Evolutionary conservation across 2,329 filamentous ascomycete species (phyloP), one percentile per base, ranked within the genome.

Genomic region (Calonectria multiphialidica): DNA sequence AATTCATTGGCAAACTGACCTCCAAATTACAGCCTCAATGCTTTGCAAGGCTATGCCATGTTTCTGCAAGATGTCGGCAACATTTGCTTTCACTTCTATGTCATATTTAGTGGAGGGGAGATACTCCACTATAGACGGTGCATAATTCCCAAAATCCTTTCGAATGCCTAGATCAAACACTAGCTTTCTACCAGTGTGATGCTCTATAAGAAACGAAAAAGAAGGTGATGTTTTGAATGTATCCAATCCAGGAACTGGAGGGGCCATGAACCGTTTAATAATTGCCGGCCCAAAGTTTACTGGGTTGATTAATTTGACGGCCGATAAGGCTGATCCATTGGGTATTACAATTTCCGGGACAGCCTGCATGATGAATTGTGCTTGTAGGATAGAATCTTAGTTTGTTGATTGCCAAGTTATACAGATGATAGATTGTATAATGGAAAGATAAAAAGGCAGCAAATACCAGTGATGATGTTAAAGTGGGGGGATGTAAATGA

Each of bases 251-350:
- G 82, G 81, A 1, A 85, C 81, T 5, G 79, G 74, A 1, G 84
- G 84, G 2, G 76, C 82, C 83, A 85, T 85, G 65, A 85, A 85
- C 8, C 84, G 77, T 4, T 82, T 73, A 10, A 85, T 72, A 28
- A 84, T 80, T 6, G 84, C 81, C 4, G 84, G 84, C 0, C 84
- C 83, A 66, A 85, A 85, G 35, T 84, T 84, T 25, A 83, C 82
- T 0, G 84, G 79, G 55, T 84, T 84, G 33, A 85, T 84, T 45
- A 85, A 74, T 68, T 76, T 82, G 25, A 83, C 80, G 1, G 70
- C 78, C n/a, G 64, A 21, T 1, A 75, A 28, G 2, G 49, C 63
- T 21, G 73, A 49, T 21, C 75, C 76, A 0, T 8, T 40, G 7
- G 74, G 76, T 21, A 76, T 69, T 12, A 55, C 45, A 15, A 75